A percentile compares a stretch with the other conserved stretches of the same genome.
Evolutionary conservation across 768 basidiomycete species (phyloP).

Genomic region (Zangia roseola): DNA sequence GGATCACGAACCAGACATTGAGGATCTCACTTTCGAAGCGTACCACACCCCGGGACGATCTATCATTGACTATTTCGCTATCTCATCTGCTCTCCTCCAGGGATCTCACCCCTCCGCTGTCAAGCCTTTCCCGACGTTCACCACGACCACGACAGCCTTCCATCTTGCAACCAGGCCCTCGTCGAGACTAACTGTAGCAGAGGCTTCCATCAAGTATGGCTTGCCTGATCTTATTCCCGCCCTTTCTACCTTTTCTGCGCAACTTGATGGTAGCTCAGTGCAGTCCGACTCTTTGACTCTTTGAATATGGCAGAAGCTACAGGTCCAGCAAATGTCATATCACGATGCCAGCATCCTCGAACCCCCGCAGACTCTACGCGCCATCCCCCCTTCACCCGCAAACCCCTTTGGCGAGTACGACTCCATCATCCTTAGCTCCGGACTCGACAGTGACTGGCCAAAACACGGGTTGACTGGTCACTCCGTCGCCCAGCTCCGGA

Average conservation of each 20-base stretch:
- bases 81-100: background rate
- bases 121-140: background rate
- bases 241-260: background rate
- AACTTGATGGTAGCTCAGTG: background rate
- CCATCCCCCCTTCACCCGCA: slow-evolving; percentile 1
- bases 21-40: background rate
- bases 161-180: slow-evolving; percentile 4
- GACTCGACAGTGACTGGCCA: slow-evolving; percentile 14
- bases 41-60: background rate
- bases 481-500: slow-evolving; percentile 14
- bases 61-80: slow-evolving; percentile 1
- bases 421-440: slow-evolving; percentile 10
- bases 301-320: slow-evolving; percentile 28
- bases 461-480: slow-evolving; percentile 12
- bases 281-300: slow-evolving; percentile 3
- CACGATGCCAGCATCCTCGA: slow-evolving; percentile 18
- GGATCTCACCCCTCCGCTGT: slow-evolving; percentile 16
- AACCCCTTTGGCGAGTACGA: slow-evolving; percentile 15
- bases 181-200: background rate
- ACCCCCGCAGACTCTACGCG: too few relatives aligned
- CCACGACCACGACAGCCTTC: background rate
- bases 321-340: slow-evolving; percentile 25
- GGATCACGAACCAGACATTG: background rate
- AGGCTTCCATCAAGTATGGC: background rate
- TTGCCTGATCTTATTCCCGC: slow-evolving; percentile 3